Conservation (phyloP, 495 filamentous ascomycete genomes). For the Penicillium goetzii region DNA sequence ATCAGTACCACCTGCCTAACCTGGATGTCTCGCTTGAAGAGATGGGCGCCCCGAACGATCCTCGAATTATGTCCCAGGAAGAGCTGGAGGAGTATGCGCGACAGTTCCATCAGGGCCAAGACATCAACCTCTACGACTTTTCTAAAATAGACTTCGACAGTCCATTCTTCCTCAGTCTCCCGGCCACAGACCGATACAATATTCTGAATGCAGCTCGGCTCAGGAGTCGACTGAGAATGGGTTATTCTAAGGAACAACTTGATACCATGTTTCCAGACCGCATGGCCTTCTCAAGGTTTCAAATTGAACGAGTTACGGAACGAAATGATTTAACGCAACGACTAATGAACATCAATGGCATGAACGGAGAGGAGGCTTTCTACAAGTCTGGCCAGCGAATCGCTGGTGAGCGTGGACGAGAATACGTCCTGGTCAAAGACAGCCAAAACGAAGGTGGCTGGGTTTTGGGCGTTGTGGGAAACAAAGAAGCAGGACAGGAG, state of each 20-base stretch:
- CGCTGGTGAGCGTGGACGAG: conserved; percentile 85
- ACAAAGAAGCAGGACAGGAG: conserved; percentile 72
- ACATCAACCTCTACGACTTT: conserved; percentile 98
- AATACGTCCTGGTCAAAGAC: conserved; percentile 96
- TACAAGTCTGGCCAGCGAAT: conserved; percentile 69
- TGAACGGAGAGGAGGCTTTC: conserved; percentile 73
- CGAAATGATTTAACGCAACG: conserved; percentile 94
- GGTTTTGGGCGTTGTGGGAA: conserved; percentile 90
- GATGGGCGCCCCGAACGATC: conserved; percentile 90
- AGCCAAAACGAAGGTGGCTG: conserved; percentile 95
- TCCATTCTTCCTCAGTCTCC: conserved; percentile 88
- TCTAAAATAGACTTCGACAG: conserved; percentile 97
- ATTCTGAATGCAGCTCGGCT: conserved; percentile 92
- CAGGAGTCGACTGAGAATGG: conserved; percentile 88
- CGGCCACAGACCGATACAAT: conserved; percentile 90
- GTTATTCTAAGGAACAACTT: conserved; percentile 92
- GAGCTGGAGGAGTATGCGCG: conserved; percentile 91
- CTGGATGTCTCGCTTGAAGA: conserved; percentile 72
- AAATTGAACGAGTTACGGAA: conserved; percentile 90
- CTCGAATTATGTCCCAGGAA: conserved; percentile 90
- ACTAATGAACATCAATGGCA: conserved; percentile 91
- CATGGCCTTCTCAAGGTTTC: conserved; percentile 96
- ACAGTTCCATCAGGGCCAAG: conserved; percentile 90
- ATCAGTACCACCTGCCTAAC: conserved; percentile 92
- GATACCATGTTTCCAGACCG: conserved; percentile 95